Evolutionary conservation across 2,329 filamentous ascomycete species (phyloP).

Genomic region (Aspergillus proliferans): DNA sequence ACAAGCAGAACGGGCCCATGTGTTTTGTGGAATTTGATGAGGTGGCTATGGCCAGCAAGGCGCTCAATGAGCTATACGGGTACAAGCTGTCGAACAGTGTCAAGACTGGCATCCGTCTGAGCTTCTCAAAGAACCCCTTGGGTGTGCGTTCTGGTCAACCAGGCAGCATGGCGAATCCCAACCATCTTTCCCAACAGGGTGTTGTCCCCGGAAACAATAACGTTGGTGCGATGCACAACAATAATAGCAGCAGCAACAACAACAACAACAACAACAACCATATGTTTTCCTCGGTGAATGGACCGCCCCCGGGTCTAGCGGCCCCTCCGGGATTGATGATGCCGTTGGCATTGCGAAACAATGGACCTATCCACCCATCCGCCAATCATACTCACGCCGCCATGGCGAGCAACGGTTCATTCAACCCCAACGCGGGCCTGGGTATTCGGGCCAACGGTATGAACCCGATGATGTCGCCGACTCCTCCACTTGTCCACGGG

Average conservation of each 20-base stretch:
- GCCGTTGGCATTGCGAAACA: constrained; percentile 28
- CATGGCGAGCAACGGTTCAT: constrained; percentile 25
- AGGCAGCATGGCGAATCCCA: constrained; percentile 47
- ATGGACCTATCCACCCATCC: constrained; percentile 25
- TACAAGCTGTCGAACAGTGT: constrained; percentile 80
- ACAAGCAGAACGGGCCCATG: constrained; percentile 94
- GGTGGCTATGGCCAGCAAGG: constrained; percentile 82
- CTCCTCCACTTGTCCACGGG: constrained; percentile 22
- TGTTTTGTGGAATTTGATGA: constrained; percentile 99
- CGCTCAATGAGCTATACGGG: constrained; percentile 83
- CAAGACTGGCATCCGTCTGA: constrained; percentile 89
- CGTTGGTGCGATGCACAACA: constrained; percentile 45
- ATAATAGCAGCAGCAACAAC: constrained; percentile 46
- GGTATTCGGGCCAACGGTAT: constrained; percentile 32
- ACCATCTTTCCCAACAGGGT: constrained; percentile 45
- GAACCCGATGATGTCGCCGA: constrained; percentile 26
- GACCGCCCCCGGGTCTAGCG: constrained; percentile 74
- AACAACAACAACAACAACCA: constrained; percentile 48
- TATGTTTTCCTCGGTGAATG: constrained; percentile 62
- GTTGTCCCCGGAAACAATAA: constrained; percentile 55
- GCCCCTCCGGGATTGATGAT: constrained; percentile 65
- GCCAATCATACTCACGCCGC: constrained; percentile 21
- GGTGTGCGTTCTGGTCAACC: constrained; percentile 77
- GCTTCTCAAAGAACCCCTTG: constrained; percentile 95
- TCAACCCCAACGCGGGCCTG: constrained; percentile 32